phyloP scores from a whole-genome alignment of 805 yeast genomes.

The Helenozyma baotianmanensis region DNA sequence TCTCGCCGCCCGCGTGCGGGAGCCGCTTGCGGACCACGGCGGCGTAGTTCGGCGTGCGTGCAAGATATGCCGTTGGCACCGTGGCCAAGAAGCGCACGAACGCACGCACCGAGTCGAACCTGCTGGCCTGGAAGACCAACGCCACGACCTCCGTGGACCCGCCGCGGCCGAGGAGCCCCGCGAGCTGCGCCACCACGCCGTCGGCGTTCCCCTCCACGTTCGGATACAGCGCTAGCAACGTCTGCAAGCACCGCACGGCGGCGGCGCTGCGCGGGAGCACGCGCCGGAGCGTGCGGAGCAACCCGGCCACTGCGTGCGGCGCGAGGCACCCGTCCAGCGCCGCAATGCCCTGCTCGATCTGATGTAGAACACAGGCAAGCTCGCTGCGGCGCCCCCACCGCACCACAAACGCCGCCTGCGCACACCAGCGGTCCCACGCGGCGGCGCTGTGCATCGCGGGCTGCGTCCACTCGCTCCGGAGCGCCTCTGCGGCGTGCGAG shows the following conservation, averaged over 20 bases:
- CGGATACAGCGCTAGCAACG: too few species aligned
- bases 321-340: background rate
- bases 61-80: too few species aligned
- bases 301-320: slow-evolving; percentile 3
- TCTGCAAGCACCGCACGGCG: too few species aligned
- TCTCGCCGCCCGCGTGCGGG: too few species aligned
- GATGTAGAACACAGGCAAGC: background rate
- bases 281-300: slow-evolving; percentile 4
- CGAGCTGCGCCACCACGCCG: too few species aligned
- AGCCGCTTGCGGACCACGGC: too few species aligned
- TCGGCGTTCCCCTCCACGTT: too few species aligned
- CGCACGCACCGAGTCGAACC: slow-evolving; percentile 2
- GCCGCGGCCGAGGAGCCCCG: background rate
- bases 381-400: slow-evolving; percentile 7
- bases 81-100: slow-evolving; percentile 6
- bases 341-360: slow-evolving; percentile 1
- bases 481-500: slow-evolving; percentile 17
- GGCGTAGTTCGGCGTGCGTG: too few species aligned
- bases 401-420: slow-evolving; percentile 17
- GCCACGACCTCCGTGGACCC: background rate
- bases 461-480: slow-evolving; percentile 15
- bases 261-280: too few species aligned
- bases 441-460: background rate
- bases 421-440: slow-evolving; percentile 16
- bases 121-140: slow-evolving; percentile 3